phyloP scores from a whole-genome alignment of 768 basidiomycete species.

The Trametes elegans region DNA sequence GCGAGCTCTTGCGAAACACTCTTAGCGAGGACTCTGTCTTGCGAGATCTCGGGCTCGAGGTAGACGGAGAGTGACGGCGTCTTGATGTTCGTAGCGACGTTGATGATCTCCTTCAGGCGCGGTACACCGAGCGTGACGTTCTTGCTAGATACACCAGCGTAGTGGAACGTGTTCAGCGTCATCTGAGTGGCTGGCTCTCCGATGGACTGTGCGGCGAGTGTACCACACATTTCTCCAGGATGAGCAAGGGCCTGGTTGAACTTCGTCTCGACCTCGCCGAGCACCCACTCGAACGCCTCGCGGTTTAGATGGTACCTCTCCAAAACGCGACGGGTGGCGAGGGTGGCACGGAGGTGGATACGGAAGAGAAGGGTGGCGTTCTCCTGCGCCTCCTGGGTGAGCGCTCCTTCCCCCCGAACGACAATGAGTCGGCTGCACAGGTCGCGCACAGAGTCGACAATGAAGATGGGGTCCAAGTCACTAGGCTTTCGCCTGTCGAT shows the following conservation, averaged over 20 bases:
- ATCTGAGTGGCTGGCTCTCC: constrained; percentile 99
- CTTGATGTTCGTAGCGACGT: constrained; percentile 98
- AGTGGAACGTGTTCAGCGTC: constrained; percentile 99
- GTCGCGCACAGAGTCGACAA: constrained; percentile 75
- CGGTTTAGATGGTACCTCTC: constrained; percentile 85
- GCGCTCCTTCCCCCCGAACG: constrained; percentile 79
- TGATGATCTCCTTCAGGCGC: constrained; percentile 98
- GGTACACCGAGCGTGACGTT: constrained; percentile 99
- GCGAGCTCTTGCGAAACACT: constrained; percentile 91
- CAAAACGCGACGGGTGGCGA: constrained; percentile 83
- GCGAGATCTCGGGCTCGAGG: constrained; percentile 68
- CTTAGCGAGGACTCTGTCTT: constrained; percentile 67
- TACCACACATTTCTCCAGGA: constrained; percentile 99
- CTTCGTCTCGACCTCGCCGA: constrained; percentile 92
- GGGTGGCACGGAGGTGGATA: constrained; percentile 88
- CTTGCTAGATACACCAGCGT: constrained; percentile 99
- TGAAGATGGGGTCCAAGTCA: constrained; percentile 86
- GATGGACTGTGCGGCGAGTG: constrained; percentile 96
- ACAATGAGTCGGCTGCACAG: constrained; percentile 78
- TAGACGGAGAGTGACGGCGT: constrained; percentile 96
- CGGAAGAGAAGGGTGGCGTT: constrained; percentile 92
- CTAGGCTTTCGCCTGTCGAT: constrained; percentile 92
- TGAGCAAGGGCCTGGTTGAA: constrained; percentile 92
- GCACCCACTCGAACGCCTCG: constrained; percentile 97
- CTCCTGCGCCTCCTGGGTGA: constrained; percentile 75